These are phyloP conservation scores for Solanum rostratum DNA, from an alignment of 257 asterid species.

Conservation along the genomic window DNA sequence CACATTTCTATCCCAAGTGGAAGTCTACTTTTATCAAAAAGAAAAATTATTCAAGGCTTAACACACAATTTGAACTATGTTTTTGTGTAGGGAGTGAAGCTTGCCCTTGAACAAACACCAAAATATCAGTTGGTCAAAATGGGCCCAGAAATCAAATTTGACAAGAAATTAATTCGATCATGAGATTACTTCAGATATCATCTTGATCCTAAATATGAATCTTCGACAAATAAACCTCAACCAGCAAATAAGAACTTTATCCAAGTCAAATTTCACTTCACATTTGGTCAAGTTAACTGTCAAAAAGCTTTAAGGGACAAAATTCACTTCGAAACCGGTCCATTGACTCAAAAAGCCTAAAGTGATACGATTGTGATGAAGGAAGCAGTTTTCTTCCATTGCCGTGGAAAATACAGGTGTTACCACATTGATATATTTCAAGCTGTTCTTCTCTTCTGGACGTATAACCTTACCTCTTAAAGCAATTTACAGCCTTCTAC, in stretches of 20 bases:
- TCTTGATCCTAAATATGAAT: background rate
- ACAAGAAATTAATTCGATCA: background rate
- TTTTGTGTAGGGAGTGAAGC: background rate
- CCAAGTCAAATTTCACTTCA: background rate
- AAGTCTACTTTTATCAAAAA: background rate
- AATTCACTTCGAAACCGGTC: background rate
- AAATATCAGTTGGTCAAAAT: background rate
- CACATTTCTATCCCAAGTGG: background rate
- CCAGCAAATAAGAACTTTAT: background rate
- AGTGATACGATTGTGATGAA: background rate
- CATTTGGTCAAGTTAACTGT: background rate
- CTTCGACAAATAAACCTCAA: background rate
- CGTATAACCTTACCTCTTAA: background rate
- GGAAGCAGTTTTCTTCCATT: background rate
- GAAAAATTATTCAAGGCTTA: background rate
- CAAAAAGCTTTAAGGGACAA: background rate
- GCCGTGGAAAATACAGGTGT: background rate
- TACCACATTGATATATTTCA: background rate
- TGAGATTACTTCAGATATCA: background rate
- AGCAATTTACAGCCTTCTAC: background rate
- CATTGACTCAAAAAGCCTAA: background rate
- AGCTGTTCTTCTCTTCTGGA: background rate
- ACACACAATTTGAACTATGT: background rate
- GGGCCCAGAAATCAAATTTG: background rate
- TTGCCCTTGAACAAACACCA: background rate